Evolutionary conservation across 139 green algal genomes (phyloP), one percentile per base, ranked within the genome.

Genomic region (Mesotaenium endlicherianum): DNA sequence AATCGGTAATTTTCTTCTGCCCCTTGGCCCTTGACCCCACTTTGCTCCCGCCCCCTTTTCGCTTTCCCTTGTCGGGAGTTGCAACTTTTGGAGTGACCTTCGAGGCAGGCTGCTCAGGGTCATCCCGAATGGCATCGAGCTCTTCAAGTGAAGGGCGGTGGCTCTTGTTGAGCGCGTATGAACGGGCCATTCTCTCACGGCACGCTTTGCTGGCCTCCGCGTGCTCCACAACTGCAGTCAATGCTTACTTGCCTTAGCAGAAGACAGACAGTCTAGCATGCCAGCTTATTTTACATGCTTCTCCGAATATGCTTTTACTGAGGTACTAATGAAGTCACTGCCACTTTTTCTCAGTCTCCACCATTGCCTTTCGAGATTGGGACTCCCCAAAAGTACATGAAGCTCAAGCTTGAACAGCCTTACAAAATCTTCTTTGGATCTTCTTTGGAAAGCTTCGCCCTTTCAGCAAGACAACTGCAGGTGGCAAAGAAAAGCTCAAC

Each of bases 221-320:
- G 36, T 87, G 82, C 38, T 87, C 82, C 49, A 87, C 82, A 31
- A 87, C 82, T 87, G 82, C 0, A 84, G 4, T 36, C n/a, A 26
- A 57, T 26, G 8, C 47, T 26, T 26, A 57, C 47, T 26, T 26
- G 11, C 8, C 47, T 26, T 3, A 77, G 42, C 3, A 77, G 36
- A 72, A 41, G 41, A 55, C 31, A 68, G 31, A 68, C 17, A 47
- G 6, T 45, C 11, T 1, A 78, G 47, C 2, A 60, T 30, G 20
- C 0, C 31, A 16, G 64, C 6, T 1, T 11, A 80, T 1, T 26
- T 30, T 60, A 67, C n/a, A 16, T 17, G 17, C 31, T 42, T 42
- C 16, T 3, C 16, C 45, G 26, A 78, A 6, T 34, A 58, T 8
- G 8, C 6, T 5, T 78, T 30, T 74, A 64, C 11, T 74, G 36